These are phyloP conservation scores for Cucurbita ficifolia DNA, from an alignment of 306 rosid genomes.

Conservation along the genomic window DNA sequence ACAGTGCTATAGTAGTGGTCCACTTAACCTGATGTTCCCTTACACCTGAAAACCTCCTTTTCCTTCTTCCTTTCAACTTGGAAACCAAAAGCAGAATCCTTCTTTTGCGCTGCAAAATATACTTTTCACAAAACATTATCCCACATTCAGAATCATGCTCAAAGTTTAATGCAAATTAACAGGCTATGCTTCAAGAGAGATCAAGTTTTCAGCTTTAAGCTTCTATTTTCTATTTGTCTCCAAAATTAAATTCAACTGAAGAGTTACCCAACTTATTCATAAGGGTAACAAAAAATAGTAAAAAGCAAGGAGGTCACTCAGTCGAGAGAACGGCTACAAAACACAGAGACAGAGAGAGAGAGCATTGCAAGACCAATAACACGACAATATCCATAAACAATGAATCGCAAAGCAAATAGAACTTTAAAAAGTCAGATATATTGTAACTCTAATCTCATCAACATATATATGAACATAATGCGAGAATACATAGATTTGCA, in stretches of 20 bases:
- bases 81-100: background rate
- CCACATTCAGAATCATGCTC: background rate
- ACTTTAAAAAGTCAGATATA: background rate
- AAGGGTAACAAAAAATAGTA: background rate
- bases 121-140: background rate
- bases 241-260: no score
- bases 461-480: constrained; percentile 1
- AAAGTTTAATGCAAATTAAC: background rate
- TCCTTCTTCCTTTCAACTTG: background rate
- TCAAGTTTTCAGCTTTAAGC: background rate
- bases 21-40: constrained; percentile 1
- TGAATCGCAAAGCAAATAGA: constrained; percentile 6
- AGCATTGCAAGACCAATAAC: background rate
- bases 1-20: background rate
- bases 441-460: constrained; percentile 1
- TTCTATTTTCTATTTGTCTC: background rate
- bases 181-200: background rate
- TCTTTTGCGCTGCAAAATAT: background rate
- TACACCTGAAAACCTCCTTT: background rate
- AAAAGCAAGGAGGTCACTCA: background rate
- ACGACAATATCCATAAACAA: constrained; percentile 1
- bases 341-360: background rate
- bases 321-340: background rate
- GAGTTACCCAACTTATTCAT: no score
- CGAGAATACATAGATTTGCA: background rate